These are phyloP conservation scores for Rheum nobile DNA, from an alignment of 148 eudicot genomes.

Conservation along the genomic window DNA sequence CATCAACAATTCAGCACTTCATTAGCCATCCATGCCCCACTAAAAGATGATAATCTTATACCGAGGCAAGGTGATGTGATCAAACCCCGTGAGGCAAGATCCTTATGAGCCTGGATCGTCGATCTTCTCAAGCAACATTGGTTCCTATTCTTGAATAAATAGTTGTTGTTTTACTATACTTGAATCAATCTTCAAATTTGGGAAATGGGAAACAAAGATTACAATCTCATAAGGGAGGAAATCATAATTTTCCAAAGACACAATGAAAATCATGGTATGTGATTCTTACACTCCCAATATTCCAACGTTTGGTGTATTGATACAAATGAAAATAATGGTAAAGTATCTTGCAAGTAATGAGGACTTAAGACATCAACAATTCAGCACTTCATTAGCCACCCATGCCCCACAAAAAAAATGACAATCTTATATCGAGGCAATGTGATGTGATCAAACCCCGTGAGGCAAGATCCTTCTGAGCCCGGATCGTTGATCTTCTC, in stretches of 20 bases:
- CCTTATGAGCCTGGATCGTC: too few relatives aligned
- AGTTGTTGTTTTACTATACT: neutral
- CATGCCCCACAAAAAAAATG: neutral
- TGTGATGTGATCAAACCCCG: too few relatives aligned
- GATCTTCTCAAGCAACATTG: too few relatives aligned
- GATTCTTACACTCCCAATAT: neutral
- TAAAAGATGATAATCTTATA: neutral
- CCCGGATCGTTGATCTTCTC: too few relatives aligned
- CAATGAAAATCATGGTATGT: neutral
- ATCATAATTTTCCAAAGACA: neutral
- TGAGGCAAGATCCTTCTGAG: too few relatives aligned
- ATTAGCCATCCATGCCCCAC: neutral
- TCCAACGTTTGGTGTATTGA: neutral
- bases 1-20: neutral
- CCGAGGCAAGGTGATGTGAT: neutral
- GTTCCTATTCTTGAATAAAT: too few relatives aligned
- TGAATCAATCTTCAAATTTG: neutral
- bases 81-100: too few relatives aligned
- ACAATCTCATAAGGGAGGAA: neutral
- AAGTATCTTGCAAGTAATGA: neutral
- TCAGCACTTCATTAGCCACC: neutral
- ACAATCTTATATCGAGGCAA: neutral
- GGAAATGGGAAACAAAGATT: neutral
- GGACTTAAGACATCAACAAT: neutral
- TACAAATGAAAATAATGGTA: neutral